Conservation (phyloP, 164 flowering plant species). For the Tetracentron sinense region DNA sequence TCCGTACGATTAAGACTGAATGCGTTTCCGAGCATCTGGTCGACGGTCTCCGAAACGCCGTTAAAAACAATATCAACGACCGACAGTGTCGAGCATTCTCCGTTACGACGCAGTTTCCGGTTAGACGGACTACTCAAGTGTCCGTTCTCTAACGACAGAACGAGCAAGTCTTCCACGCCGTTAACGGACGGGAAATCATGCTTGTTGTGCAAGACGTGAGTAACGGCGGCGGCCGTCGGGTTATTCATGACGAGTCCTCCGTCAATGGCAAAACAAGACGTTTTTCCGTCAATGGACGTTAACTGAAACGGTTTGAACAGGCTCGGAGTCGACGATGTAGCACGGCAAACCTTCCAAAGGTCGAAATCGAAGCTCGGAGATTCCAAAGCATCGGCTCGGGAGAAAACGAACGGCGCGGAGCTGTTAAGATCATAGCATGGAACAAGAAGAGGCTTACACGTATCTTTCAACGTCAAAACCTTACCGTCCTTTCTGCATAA, state of each 20-base stretch:
- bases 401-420: slow-evolving; percentile 74
- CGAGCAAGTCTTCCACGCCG: slow-evolving; percentile 65
- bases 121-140: slow-evolving; percentile 11
- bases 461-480: slow-evolving; percentile 53
- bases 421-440: slow-evolving; percentile 64
- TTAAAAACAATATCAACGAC: slow-evolving; percentile 58
- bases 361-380: slow-evolving; percentile 64
- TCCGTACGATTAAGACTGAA: slow-evolving; percentile 61
- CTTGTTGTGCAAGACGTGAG: slow-evolving; percentile 63
- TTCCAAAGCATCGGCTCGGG: slow-evolving; percentile 66
- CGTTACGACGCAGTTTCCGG: slow-evolving; percentile 20
- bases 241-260: slow-evolving; percentile 79
- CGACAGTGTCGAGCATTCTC: slow-evolving; percentile 36
- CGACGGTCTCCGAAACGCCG: slow-evolving; percentile 65
- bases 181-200: slow-evolving; percentile 57
- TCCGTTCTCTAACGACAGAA: slow-evolving; percentile 63
- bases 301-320: slow-evolving; percentile 52
- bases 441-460: slow-evolving; percentile 67
- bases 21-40: slow-evolving; percentile 71
- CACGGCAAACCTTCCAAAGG: slow-evolving; percentile 71
- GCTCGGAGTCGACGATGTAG: slow-evolving; percentile 60
- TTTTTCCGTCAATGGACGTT: slow-evolving; percentile 54
- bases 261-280: slow-evolving; percentile 57
- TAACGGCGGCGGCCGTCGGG: slow-evolving; percentile 73
- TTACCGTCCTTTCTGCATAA: slow-evolving; percentile 40